A percentile compares a stretch with the other conserved stretches of the same genome.
phyloP scores from a whole-genome alignment of 257 asterid species.

The Anisodus acutangulus region DNA sequence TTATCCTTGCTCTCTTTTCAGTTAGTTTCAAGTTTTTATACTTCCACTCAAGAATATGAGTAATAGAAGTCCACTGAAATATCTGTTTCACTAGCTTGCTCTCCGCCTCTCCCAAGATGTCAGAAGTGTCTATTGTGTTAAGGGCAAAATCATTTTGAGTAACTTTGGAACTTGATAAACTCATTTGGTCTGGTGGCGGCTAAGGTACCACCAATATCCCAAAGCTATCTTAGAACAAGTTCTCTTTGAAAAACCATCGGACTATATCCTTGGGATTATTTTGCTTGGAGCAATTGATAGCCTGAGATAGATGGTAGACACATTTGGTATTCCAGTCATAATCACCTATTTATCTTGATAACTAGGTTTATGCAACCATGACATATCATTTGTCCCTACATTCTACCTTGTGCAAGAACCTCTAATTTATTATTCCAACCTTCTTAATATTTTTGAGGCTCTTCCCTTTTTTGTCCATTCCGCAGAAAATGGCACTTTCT shows the following conservation, averaged over 20 bases:
- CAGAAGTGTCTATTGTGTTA: neutral
- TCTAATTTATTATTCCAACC: neutral
- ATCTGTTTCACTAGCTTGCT: neutral
- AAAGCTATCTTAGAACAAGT: neutral
- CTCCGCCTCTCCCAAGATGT: neutral
- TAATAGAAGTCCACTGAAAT: conserved; percentile 17
- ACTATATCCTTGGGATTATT: neutral
- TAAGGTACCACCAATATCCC: neutral
- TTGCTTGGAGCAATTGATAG: neutral
- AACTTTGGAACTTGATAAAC: neutral
- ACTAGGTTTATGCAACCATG: neutral
- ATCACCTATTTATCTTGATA: neutral
- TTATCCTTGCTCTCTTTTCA: neutral
- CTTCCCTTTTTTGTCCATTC: neutral
- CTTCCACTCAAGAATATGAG: neutral
- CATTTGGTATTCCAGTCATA: neutral
- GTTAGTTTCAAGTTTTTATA: neutral
- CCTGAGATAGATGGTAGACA: neutral
- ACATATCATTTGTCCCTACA: neutral
- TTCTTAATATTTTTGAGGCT: neutral
- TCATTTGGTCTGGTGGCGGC: neutral
- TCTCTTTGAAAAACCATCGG: conserved; percentile 7
- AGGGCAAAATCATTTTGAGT: neutral
- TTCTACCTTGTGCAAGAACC: neutral
- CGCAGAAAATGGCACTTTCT: neutral